These are phyloP conservation scores for Boletus rufocinnamomeus DNA, from an alignment of 768 basidiomycete genomes.

Conservation along the genomic window DNA sequence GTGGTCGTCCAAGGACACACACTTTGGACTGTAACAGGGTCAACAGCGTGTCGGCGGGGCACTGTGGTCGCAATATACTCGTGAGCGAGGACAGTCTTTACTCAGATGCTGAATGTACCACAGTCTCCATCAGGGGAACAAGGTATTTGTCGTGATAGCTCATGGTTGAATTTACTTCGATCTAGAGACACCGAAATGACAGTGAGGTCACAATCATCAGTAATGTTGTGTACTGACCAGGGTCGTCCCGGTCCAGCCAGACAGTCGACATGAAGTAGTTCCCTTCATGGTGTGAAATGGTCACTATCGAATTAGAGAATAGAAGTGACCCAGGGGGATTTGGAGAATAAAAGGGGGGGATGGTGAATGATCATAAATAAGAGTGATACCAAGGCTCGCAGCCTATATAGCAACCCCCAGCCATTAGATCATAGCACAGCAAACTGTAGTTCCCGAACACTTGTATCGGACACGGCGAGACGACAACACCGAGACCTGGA, in stretches of 20 bases:
- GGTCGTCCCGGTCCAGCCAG: slow-evolving; percentile 1
- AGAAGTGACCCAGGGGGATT: background rate
- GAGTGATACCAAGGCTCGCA: slow-evolving; percentile 1
- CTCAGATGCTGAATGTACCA: background rate
- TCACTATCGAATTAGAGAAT: background rate
- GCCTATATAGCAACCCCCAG: slow-evolving; percentile 22
- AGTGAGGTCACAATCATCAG: background rate
- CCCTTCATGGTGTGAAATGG: slow-evolving; percentile 10
- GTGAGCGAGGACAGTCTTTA: background rate
- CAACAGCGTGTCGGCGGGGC: slow-evolving; percentile 4
- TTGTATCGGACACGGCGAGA: slow-evolving; percentile 6
- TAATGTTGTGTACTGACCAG: slow-evolving; percentile 11
- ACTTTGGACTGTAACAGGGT: slow-evolving; percentile 3
- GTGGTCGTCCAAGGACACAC: background rate
- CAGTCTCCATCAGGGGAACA: slow-evolving; percentile 1
- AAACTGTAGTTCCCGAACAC: background rate
- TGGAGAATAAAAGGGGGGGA: background rate
- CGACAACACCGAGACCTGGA: background rate
- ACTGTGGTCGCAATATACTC: background rate
- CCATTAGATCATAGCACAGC: slow-evolving; percentile 24
- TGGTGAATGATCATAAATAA: slow-evolving; percentile 6
- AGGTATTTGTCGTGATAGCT: slow-evolving; percentile 3
- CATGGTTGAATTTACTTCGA: background rate
- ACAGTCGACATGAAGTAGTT: background rate
- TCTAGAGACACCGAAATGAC: slow-evolving; percentile 5